Conservation (phyloP, 345 rosid species). For the Anacardium occidentale region DNA sequence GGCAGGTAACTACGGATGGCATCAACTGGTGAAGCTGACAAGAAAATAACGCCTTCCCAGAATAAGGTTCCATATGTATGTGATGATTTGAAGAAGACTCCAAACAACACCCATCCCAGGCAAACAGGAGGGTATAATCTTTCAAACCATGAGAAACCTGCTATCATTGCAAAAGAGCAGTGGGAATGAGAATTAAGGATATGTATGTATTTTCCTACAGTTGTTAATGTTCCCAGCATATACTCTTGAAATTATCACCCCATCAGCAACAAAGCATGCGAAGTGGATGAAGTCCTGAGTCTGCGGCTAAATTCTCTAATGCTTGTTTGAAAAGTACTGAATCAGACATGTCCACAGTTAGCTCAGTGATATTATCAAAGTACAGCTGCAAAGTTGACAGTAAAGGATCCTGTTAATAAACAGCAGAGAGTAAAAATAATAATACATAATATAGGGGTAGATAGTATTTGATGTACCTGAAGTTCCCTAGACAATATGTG, state of each 20-base stretch:
- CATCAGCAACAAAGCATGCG: constrained; percentile 84
- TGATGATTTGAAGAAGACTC: constrained; percentile 90
- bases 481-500: constrained; percentile 89
- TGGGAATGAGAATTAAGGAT: constrained; percentile 19
- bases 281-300: constrained; percentile 97
- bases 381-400: constrained; percentile 63
- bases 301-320: constrained; percentile 85
- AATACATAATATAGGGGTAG: not conserved
- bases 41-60: constrained; percentile 37
- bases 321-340: constrained; percentile 82
- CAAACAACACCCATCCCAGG: constrained; percentile 87
- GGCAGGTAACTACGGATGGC: constrained; percentile 99
- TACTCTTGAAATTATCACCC: constrained; percentile 50
- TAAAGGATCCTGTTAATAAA: constrained; percentile 3
- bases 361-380: constrained; percentile 93
- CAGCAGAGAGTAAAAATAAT: not conserved
- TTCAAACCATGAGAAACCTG: constrained; percentile 92
- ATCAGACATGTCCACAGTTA: constrained; percentile 69
- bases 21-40: constrained; percentile 95
- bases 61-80: constrained; percentile 82
- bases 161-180: constrained; percentile 24
- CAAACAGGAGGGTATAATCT: constrained; percentile 76
- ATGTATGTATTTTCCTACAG: not conserved
- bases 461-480: constrained; percentile 51
- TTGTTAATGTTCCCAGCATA: not conserved